phyloP scores from a whole-genome alignment of 2,329 filamentous ascomycete species.

The Aureobasidium sp. region DNA sequence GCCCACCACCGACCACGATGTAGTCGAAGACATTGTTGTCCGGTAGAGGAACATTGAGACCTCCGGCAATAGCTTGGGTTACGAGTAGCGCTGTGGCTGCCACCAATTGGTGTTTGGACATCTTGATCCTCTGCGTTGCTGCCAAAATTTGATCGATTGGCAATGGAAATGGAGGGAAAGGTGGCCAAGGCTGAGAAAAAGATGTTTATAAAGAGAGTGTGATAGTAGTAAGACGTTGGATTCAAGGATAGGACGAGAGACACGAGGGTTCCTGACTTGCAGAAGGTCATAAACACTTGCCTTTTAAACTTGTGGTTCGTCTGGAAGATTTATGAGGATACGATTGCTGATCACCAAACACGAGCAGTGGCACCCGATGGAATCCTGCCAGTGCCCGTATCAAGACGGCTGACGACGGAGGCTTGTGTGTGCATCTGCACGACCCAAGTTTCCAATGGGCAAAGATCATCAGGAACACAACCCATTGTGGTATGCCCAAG shows the following conservation, averaged over 20 bases:
- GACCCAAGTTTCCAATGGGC: not conserved
- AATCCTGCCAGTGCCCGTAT: not conserved
- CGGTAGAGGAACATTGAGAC: conserved; percentile 13
- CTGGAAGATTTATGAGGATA: not conserved
- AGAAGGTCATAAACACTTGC: not conserved
- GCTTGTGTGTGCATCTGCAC: conserved; percentile 2
- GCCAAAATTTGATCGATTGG: not conserved
- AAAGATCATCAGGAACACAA: conserved; percentile 8
- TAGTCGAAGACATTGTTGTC: conserved; percentile 18
- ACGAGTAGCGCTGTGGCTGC: conserved; percentile 3
- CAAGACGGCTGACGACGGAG: not conserved
- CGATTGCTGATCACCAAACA: not conserved
- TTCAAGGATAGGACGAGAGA: not conserved
- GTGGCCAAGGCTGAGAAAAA: not conserved
- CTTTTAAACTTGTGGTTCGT: not conserved
- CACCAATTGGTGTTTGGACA: not conserved
- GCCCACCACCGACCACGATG: conserved; percentile 22
- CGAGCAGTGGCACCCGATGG: not conserved
- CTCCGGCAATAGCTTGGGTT: conserved; percentile 5
- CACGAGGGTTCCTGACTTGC: not conserved
- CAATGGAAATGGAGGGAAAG: not conserved
- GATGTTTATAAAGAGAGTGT: not conserved
- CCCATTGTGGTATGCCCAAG: not conserved
- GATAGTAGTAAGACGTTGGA: not conserved
- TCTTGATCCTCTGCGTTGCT: not conserved